Evolutionary conservation across 2,329 filamentous ascomycete species (phyloP).

Genomic region (Fusarium subglutinans): DNA sequence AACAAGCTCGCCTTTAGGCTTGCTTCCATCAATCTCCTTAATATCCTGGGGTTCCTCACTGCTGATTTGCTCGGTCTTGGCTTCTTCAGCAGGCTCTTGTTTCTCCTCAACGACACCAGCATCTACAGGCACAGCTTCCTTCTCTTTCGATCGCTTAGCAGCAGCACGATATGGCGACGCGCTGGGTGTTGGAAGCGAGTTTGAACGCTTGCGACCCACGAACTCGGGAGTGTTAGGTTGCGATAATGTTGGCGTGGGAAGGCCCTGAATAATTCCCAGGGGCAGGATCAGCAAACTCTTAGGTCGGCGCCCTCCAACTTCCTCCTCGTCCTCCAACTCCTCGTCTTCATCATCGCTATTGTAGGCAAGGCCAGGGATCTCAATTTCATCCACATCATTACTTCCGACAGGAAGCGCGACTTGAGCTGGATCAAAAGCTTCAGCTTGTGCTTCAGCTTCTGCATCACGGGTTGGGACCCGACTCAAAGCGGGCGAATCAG

Average conservation of each 20-base stretch:
- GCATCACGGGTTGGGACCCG: conserved; percentile 43
- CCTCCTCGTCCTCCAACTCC: conserved; percentile 46
- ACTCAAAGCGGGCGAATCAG: conserved; percentile 49
- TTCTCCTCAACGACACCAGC: conserved; percentile 2
- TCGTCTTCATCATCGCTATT: conserved; percentile 71
- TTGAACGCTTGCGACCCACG: conserved; percentile 47
- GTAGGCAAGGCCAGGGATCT: conserved; percentile 74
- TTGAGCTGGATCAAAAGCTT: conserved; percentile 48
- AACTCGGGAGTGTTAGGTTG: conserved; percentile 50
- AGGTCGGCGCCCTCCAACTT: conserved; percentile 51
- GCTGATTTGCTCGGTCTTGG: conserved; percentile 7
- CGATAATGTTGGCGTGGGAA: conserved; percentile 47
- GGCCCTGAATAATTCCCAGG: conserved; percentile 38
- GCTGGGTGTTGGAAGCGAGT: conserved; percentile 41
- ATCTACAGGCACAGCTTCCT: conserved; percentile 9
- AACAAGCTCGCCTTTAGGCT: conserved; percentile 5
- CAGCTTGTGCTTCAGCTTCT: conserved; percentile 33
- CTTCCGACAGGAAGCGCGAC: conserved; percentile 75
- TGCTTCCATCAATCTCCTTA: conserved; percentile 9
- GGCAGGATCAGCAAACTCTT: conserved; percentile 53
- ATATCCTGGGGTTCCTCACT: conserved; percentile 1
- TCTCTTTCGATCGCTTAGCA: conserved; percentile 26
- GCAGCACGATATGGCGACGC: conserved; percentile 36
- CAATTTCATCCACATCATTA: conserved; percentile 81
- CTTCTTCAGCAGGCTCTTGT: conserved; percentile 1